Evolutionary conservation across 768 basidiomycete genomes (phyloP), one percentile per base, ranked within the genome.

Genomic region (Obba rivulosa): DNA sequence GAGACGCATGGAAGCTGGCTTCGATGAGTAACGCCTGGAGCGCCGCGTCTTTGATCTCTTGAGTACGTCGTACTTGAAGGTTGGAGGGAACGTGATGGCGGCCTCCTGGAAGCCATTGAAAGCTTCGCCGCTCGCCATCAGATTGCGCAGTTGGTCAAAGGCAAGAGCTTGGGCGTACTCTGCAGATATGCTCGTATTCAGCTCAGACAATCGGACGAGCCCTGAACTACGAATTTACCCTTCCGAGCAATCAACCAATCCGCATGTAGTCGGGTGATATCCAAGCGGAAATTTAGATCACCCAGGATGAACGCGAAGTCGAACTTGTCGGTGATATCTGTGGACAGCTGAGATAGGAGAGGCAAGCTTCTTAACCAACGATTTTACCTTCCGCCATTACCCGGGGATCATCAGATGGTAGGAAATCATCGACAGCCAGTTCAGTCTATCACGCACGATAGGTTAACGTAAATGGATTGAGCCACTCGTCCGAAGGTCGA

Each of bases 21-120:
- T 52, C 41, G 50, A 48, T 13, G 55, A 53, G 25, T 42, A 48
- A 14, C 47, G 47, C 28, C 34, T 52, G 34, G 54, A 41, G 9
- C 54, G 73, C 76, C 43, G 71, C 58, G 55, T 74, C 63, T 80
- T 85, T 17, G 75, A 62, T 2, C 77, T 75, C 21, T 78, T 76
- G 46, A 80, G 65, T 7, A 94, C 86, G 56, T 94, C 85, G 60
- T 92, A 92, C 59, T 96, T 96, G 77, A 94, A 97, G 0, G 94
- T 96, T 0, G 93, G 93, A 4, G 91, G 81, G 54, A 97, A 97
- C 57, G 83, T 62, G 51, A 96, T 96, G 0, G 73, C 67, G 0
- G 76, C 90, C 64, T 97, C 94, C 8, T 69, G 58, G 59, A 96
- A 96, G 8, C 91, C 92, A 14, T 70, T 69, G 56, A 97, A 92